These are phyloP conservation scores for Coelastrella sp. DNA, from an alignment of 139 green algal species.

Conservation along the genomic window DNA sequence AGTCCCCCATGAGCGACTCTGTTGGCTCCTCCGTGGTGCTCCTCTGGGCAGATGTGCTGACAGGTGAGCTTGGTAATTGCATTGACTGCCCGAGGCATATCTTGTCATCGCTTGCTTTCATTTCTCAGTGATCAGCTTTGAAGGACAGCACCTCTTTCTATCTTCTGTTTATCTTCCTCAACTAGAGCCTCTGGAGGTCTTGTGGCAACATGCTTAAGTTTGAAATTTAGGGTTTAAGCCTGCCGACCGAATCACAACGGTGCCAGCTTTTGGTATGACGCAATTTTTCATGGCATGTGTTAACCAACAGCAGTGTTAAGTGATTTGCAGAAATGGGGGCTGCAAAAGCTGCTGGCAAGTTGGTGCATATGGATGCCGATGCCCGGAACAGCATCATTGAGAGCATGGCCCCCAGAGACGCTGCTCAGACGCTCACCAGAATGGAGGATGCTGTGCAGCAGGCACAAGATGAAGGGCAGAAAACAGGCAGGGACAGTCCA, in stretches of 20 bases:
- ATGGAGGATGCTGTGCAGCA: constrained; percentile 53
- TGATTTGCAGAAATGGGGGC: constrained; percentile 40
- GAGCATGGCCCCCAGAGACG: constrained; percentile 53
- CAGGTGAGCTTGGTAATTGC: too few species aligned
- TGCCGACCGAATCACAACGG: background rate
- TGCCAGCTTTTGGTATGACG: too few species aligned
- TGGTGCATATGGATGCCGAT: constrained; percentile 49
- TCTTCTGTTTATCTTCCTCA: too few species aligned
- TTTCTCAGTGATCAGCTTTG: too few species aligned
- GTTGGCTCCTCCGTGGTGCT: too few species aligned
- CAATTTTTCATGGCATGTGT: too few species aligned
- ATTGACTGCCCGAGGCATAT: too few species aligned
- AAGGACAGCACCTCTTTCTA: background rate
- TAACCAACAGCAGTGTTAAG: background rate
- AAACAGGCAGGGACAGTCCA: constrained; percentile 5
- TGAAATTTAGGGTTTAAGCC: background rate
- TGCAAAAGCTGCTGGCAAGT: constrained; percentile 40
- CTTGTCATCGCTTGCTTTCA: too few species aligned
- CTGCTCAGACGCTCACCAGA: constrained; percentile 46
- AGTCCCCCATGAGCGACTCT: too few species aligned
- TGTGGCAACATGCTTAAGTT: background rate
- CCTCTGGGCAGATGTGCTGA: constrained; percentile 37
- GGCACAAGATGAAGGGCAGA: background rate
- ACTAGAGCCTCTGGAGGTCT: background rate
- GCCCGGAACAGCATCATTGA: constrained; percentile 56